Evolutionary conservation across 345 rosid species (phyloP).

Genomic region (Arabidopsis suecica): DNA sequence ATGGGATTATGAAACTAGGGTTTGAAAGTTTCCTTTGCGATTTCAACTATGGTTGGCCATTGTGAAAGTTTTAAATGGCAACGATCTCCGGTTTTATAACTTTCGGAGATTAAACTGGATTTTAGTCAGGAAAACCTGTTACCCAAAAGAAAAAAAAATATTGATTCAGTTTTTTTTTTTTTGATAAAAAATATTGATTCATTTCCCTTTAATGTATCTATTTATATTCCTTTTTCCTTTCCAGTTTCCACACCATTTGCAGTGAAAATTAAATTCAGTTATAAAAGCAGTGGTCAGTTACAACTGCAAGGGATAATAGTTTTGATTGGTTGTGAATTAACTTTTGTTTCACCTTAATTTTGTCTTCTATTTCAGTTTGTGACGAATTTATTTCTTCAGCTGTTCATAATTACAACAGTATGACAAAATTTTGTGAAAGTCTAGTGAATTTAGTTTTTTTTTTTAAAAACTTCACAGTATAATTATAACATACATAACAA

Average conservation of each 20-base stretch:
- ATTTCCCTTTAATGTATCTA: not conserved
- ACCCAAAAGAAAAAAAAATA: no score
- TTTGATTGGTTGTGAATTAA: not conserved
- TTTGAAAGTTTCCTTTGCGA: not conserved
- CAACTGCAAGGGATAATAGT: not conserved
- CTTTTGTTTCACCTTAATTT: not conserved
- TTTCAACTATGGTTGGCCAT: not conserved
- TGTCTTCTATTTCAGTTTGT: not conserved
- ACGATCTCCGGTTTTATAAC: not conserved
- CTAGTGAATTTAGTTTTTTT: not conserved
- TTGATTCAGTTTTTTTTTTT: no score
- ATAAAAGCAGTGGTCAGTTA: slow-evolving; percentile 4
- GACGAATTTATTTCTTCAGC: not conserved
- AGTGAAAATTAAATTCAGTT: not conserved
- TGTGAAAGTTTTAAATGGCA: not conserved
- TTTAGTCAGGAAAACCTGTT: not conserved
- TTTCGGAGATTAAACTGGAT: not conserved
- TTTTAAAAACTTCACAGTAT: not conserved
- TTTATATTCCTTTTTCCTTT: not conserved
- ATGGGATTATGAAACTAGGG: not conserved
- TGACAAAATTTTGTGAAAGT: not conserved
- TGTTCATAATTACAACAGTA: not conserved
- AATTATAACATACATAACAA: not conserved
- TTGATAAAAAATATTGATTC: no score
- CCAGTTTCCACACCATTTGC: not conserved